Percentiles rank a stretch among this genome's conserved stretches.
Evolutionary conservation across 2,329 filamentous ascomycete species (phyloP).

Genomic region (Aureobasidium sp.): DNA sequence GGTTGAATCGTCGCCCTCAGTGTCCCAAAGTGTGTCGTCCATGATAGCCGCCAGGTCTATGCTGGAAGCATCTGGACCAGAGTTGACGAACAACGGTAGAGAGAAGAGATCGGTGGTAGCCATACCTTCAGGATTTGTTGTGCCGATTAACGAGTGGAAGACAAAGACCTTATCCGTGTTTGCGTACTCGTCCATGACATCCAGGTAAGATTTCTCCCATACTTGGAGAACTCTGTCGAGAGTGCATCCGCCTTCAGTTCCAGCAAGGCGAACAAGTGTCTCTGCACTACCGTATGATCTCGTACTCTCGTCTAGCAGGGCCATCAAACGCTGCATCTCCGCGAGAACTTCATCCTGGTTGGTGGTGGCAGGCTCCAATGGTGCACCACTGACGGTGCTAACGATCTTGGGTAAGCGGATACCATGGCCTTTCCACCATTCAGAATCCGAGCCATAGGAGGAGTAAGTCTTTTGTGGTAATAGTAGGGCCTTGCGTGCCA

Average conservation of each 20-base stretch:
- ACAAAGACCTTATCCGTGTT: conserved; percentile 11
- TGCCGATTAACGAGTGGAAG: conserved; percentile 21
- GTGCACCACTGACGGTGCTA: conserved; percentile 26
- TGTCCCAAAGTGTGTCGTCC: conserved; percentile 24
- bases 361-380: conserved; percentile 22
- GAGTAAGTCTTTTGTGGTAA: conserved; percentile 34
- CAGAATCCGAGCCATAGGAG: conserved; percentile 46
- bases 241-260: neutral
- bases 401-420: conserved; percentile 44
- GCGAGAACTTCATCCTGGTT: conserved; percentile 40
- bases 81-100: conserved; percentile 6
- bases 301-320: conserved; percentile 49
- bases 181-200: conserved; percentile 5
- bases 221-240: conserved; percentile 16
- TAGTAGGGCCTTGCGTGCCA: conserved; percentile 49
- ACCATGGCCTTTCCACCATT: conserved; percentile 54
- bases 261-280: conserved; percentile 36
- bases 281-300: conserved; percentile 51
- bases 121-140: conserved; percentile 17
- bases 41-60: conserved; percentile 16
- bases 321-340: conserved; percentile 53
- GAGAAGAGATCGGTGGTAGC: conserved; percentile 14
- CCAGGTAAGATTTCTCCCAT: conserved; percentile 17
- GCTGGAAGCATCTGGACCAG: conserved; percentile 29
- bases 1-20: conserved; percentile 16